Evolutionary conservation across 2,329 filamentous ascomycete genomes (phyloP).

Genomic region (Fusarium brachygibbosum): DNA sequence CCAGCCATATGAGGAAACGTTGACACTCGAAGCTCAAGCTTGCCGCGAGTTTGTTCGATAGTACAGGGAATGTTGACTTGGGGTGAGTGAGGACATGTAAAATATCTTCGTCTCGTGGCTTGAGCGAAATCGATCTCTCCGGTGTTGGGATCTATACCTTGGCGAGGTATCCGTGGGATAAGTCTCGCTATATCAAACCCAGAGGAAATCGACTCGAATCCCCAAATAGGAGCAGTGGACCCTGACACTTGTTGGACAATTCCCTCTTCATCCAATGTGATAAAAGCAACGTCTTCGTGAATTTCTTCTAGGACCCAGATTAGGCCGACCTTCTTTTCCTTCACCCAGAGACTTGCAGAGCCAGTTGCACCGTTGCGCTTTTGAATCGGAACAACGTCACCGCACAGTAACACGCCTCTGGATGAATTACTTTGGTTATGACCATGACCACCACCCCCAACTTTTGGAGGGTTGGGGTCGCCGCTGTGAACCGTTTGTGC

Average conservation of each 20-base stretch:
- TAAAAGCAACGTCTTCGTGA: constrained; percentile 87
- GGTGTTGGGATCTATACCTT: constrained; percentile 76
- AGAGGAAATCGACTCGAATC: constrained; percentile 72
- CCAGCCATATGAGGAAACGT: constrained; percentile 98
- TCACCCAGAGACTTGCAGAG: constrained; percentile 97
- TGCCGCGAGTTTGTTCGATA: constrained; percentile 78
- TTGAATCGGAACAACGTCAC: constrained; percentile 97
- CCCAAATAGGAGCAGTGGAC: constrained; percentile 90
- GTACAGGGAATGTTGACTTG: constrained; percentile 87
- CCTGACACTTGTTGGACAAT: constrained; percentile 78
- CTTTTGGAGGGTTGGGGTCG: constrained; percentile 67
- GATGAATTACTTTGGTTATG: constrained; percentile 82
- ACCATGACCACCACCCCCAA: constrained; percentile 66
- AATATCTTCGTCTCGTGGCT: constrained; percentile 79
- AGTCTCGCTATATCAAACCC: constrained; percentile 83
- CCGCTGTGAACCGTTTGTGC: constrained; percentile 75
- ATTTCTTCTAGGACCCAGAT: constrained; percentile 99
- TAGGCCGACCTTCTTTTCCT: constrained; percentile 92
- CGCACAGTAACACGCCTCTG: constrained; percentile 90
- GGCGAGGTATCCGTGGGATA: constrained; percentile 84
- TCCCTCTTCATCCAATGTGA: constrained; percentile 83
- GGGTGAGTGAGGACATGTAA: constrained; percentile 84
- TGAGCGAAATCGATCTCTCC: constrained; percentile 84
- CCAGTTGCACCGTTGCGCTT: constrained; percentile 94
- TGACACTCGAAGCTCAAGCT: constrained; percentile 83